phyloP scores from a whole-genome alignment of 345 rosid species.

The Stellera chamaejasme region DNA sequence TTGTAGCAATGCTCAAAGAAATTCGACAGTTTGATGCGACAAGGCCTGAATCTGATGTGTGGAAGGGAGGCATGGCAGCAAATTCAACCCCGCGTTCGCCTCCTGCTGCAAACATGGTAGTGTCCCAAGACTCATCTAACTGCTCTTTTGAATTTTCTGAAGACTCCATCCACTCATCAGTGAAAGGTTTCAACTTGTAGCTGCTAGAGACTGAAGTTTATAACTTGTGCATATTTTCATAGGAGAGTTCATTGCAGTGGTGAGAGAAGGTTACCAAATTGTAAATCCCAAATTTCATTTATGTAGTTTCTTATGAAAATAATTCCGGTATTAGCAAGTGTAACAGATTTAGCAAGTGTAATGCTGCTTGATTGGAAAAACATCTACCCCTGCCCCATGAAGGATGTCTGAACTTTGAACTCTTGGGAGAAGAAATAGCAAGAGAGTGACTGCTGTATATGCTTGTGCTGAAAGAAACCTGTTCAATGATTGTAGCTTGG shows the following conservation, averaged over 20 bases:
- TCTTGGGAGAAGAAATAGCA: conserved; percentile 14
- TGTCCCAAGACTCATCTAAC: conserved; percentile 62
- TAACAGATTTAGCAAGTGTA: conserved; percentile 11
- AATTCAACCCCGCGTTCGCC: conserved; percentile 17
- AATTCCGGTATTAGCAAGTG: conserved; percentile 8
- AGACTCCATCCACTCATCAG: conserved; percentile 35
- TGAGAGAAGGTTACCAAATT: not conserved
- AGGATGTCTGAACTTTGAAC: conserved; percentile 2
- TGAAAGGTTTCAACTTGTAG: conserved; percentile 2
- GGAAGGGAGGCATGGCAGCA: conserved; percentile 28
- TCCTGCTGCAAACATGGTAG: conserved; percentile 35
- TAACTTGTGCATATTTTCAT: conserved; percentile 11
- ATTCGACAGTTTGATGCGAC: conserved; percentile 47
- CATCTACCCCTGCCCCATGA: not conserved
- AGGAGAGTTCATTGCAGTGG: conserved; percentile 4
- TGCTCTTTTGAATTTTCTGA: conserved; percentile 75
- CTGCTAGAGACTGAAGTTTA: not conserved
- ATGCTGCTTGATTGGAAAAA: too few relatives aligned
- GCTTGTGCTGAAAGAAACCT: conserved; percentile 15
- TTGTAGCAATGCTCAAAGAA: conserved; percentile 89
- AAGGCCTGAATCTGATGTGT: conserved; percentile 31
- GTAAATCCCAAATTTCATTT: not conserved
- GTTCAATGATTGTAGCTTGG: conserved; percentile 25
- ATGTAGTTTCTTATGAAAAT: conserved; percentile 15
- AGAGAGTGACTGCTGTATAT: conserved; percentile 15